phyloP scores from a whole-genome alignment of 192 early-diverging fungal species.

The Diversispora eburnea region DNA sequence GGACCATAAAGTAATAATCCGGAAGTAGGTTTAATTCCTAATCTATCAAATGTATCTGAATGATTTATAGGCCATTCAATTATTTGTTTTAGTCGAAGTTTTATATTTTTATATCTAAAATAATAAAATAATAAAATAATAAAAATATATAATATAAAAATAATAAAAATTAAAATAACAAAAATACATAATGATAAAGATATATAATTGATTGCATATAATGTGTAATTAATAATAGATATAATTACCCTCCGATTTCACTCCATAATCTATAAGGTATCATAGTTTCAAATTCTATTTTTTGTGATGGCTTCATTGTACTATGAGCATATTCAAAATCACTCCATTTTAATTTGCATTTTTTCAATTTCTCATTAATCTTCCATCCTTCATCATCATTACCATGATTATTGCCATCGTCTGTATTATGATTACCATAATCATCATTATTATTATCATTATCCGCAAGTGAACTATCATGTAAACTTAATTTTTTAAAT shows the following conservation, averaged over 20 bases:
- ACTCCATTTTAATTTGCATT: constrained; percentile 20
- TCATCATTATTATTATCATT: neutral
- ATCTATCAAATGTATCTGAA: too few species aligned
- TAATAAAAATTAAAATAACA: neutral
- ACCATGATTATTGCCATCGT: neutral
- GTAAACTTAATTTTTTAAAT: neutral
- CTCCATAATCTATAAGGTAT: constrained; percentile 52
- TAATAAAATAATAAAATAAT: neutral
- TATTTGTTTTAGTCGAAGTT: constrained; percentile 54
- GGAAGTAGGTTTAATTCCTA: constrained; percentile 49
- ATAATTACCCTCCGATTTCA: constrained; percentile 64
- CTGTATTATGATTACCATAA: neutral
- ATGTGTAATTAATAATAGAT: too few species aligned
- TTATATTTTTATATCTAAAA: constrained; percentile 57
- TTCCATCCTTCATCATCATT: neutral
- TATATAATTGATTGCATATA: neutral
- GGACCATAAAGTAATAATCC: constrained; percentile 92
- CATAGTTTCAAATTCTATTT: constrained; percentile 56
- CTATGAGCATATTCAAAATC: constrained; percentile 57
- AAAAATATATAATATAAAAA: neutral
- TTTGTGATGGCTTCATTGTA: constrained; percentile 60
- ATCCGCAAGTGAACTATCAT: neutral
- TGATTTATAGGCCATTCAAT: constrained; percentile 52
- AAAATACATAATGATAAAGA: neutral
- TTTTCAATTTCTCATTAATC: neutral